Evolutionary conservation across 2,329 filamentous ascomycete genomes (phyloP).

Genomic region (Rutstroemia sp.): DNA sequence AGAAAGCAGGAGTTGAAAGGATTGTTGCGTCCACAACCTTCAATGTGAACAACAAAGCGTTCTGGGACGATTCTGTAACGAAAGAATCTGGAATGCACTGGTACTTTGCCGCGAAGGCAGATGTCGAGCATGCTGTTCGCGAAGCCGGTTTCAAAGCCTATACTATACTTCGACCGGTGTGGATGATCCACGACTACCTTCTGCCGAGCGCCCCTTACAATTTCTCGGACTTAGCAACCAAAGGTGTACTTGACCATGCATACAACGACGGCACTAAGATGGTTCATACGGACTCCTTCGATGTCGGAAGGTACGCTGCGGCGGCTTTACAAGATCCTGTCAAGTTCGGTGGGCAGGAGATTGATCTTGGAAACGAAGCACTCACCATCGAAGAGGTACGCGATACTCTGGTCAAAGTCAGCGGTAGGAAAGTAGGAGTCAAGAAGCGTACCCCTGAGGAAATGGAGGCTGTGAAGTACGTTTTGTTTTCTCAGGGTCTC

Average conservation of each 20-base stretch:
- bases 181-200: slow-evolving; percentile 10
- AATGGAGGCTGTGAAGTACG: background rate
- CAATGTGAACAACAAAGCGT: background rate
- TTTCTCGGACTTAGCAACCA: slow-evolving; percentile 2
- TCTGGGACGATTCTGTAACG: background rate
- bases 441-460: slow-evolving; percentile 10
- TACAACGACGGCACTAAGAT: background rate
- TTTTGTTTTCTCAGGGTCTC: background rate
- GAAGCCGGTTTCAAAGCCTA: slow-evolving; percentile 8
- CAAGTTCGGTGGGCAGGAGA: slow-evolving; percentile 6
- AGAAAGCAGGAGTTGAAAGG: slow-evolving; percentile 3
- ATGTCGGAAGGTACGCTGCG: slow-evolving; percentile 15
- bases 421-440: slow-evolving; percentile 23
- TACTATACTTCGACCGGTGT: slow-evolving; percentile 12
- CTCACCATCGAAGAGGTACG: slow-evolving; percentile 15
- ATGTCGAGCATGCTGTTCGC: slow-evolving; percentile 10
- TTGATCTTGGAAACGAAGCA: slow-evolving; percentile 1
- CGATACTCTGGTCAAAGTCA: slow-evolving; percentile 26
- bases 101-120: slow-evolving; percentile 9
- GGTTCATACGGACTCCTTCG: slow-evolving; percentile 4
- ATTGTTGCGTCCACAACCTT: slow-evolving; percentile 11
- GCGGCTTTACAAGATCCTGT: slow-evolving; percentile 14
- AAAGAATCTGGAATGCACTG: background rate
- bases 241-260: background rate
- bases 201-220: background rate